These are phyloP conservation scores for Globisporangium viniferum DNA, from an alignment of 352 stramenopile species.

Conservation along the genomic window DNA sequence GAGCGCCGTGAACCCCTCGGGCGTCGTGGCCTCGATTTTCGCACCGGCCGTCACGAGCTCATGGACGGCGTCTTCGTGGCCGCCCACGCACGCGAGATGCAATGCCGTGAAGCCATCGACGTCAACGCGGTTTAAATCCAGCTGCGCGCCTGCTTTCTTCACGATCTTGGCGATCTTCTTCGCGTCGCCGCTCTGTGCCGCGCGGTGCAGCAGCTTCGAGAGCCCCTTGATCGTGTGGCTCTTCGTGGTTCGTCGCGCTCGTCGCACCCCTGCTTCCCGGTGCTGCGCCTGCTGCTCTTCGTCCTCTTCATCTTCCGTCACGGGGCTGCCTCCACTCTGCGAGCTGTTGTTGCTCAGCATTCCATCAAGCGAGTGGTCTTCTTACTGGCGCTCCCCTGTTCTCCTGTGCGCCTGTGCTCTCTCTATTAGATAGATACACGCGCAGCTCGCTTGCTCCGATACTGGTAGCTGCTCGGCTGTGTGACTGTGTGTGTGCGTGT, in stretches of 20 bases:
- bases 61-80: slow-evolving; percentile 39
- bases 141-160: slow-evolving; percentile 26
- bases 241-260: slow-evolving; percentile 4
- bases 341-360: slow-evolving; percentile 33
- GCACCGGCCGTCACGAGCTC: slow-evolving; percentile 40
- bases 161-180: slow-evolving; percentile 49
- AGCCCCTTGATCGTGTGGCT: slow-evolving; percentile 19
- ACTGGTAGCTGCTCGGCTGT: background rate
- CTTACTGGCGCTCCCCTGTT: background rate
- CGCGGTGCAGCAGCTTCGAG: slow-evolving; percentile 35
- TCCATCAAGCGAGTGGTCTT: background rate
- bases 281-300: background rate
- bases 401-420: no score
- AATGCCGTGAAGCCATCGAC: slow-evolving; percentile 62
- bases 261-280: background rate
- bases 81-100: slow-evolving; percentile 52
- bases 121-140: slow-evolving; percentile 31
- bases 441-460: background rate
- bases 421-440: background rate
- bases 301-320: slow-evolving; percentile 48
- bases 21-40: slow-evolving; percentile 38
- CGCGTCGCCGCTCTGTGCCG: slow-evolving; percentile 41
- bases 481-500: background rate
- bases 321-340: slow-evolving; percentile 52
- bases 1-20: slow-evolving; percentile 55